Conservation (phyloP, 139 green algal species). For the Tetraselmis chui region DNA sequence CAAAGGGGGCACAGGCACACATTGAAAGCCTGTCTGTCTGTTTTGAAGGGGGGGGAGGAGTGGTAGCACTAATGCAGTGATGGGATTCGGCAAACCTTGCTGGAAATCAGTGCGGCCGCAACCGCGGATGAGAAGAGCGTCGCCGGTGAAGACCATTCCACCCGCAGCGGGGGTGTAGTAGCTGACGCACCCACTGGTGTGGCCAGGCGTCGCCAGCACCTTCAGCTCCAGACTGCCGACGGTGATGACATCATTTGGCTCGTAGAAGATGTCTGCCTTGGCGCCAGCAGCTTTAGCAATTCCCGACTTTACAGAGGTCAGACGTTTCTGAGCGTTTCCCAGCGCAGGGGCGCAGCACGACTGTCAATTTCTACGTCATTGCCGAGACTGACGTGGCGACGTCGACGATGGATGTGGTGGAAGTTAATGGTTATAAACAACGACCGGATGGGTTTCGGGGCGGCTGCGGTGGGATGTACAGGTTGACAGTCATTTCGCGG, state of each 20-base stretch:
- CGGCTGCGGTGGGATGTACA: too few relatives aligned
- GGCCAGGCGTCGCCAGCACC: conserved; percentile 34
- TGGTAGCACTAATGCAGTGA: too few relatives aligned
- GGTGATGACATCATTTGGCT: conserved; percentile 6
- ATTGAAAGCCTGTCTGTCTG: too few relatives aligned
- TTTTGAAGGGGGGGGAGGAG: background rate
- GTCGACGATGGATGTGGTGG: too few relatives aligned
- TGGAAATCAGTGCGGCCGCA: conserved; percentile 70
- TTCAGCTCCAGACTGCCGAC: conserved; percentile 10
- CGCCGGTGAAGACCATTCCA: conserved; percentile 51
- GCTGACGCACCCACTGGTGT: conserved; percentile 53
- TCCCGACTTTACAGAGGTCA: conserved; percentile 27
- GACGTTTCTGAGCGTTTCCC: background rate
- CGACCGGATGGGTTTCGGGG: too few relatives aligned
- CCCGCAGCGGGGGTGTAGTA: conserved; percentile 23
- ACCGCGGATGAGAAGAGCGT: conserved; percentile 53
- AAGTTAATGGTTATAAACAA: too few relatives aligned
- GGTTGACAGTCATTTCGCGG: too few relatives aligned
- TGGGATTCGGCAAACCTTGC: conserved; percentile 16
- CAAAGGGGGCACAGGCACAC: background rate
- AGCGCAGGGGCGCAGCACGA: too few relatives aligned
- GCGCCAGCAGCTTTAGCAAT: conserved; percentile 30
- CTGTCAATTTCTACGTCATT: too few relatives aligned
- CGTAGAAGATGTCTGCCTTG: conserved; percentile 17
- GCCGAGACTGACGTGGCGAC: too few relatives aligned